A percentile compares a stretch with the other conserved stretches of the same genome.
Evolutionary conservation across 2,329 filamentous ascomycete genomes (phyloP).

Genomic region (Paracorniculantispora psalliotae): DNA sequence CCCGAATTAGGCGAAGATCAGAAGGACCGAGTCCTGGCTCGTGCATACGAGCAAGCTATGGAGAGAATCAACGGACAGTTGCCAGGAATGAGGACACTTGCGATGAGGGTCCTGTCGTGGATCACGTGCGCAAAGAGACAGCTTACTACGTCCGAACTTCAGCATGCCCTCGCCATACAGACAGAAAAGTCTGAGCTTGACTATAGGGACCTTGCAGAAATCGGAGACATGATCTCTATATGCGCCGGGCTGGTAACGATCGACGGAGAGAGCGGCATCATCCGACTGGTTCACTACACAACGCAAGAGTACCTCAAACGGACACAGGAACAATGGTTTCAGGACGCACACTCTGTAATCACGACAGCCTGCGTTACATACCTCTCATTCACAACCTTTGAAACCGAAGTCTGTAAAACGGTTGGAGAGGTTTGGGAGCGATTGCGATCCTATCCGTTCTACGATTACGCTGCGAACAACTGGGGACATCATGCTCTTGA

Average conservation of each 20-base stretch:
- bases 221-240: constrained; percentile 28
- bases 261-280: constrained; percentile 30
- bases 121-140: constrained; percentile 30
- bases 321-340: neutral
- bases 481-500: constrained; percentile 30
- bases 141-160: constrained; percentile 30
- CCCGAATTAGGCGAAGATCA: constrained; percentile 11
- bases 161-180: constrained; percentile 35
- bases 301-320: constrained; percentile 8
- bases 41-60: constrained; percentile 38
- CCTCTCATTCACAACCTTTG: constrained; percentile 23
- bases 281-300: constrained; percentile 30
- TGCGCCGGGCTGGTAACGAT: constrained; percentile 34
- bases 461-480: constrained; percentile 26
- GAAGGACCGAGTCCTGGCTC: constrained; percentile 27
- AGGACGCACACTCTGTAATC: neutral
- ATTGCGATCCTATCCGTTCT: constrained; percentile 22
- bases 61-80: constrained; percentile 34
- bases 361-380: constrained; percentile 23
- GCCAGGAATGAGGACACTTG: constrained; percentile 17
- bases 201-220: constrained; percentile 27
- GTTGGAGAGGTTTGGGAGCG: constrained; percentile 20
- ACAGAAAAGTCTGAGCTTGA: constrained; percentile 23
- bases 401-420: constrained; percentile 17
- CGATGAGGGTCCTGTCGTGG: constrained; percentile 36